phyloP scores from a whole-genome alignment of 2,329 filamentous ascomycete species.

The Ustilaginoidea virens region DNA sequence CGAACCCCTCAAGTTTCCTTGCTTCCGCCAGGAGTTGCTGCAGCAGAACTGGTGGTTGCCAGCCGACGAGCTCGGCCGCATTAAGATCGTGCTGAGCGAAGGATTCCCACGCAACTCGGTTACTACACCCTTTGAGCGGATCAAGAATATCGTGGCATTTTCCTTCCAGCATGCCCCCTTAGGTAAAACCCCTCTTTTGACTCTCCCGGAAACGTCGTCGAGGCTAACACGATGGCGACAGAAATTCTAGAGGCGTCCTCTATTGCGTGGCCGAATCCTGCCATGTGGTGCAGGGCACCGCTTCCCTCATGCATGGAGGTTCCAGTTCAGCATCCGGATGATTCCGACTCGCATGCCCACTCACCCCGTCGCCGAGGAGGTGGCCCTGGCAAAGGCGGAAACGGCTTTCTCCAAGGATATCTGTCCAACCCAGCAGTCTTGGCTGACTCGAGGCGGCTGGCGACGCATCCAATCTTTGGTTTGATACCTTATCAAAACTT shows the following conservation, averaged over 20 bases:
- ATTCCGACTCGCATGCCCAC: slow-evolving; percentile 44
- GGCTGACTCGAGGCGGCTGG: slow-evolving; percentile 2
- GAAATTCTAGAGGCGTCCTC: slow-evolving; percentile 57
- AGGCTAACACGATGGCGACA: slow-evolving; percentile 6
- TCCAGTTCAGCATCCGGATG: slow-evolving; percentile 25
- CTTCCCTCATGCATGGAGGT: slow-evolving; percentile 25
- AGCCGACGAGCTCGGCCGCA: slow-evolving; percentile 54
- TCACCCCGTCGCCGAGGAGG: slow-evolving; percentile 34
- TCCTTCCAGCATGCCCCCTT: slow-evolving; percentile 75
- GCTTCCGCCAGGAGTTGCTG: slow-evolving; percentile 54
- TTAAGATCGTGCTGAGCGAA: slow-evolving; percentile 64
- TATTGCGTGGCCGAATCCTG: slow-evolving; percentile 67
- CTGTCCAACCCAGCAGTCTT: background rate
- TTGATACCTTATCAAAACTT: background rate
- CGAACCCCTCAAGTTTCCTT: slow-evolving; percentile 53
- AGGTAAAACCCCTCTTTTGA: slow-evolving; percentile 29
- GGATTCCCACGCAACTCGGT: slow-evolving; percentile 43
- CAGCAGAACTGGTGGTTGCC: slow-evolving; percentile 58
- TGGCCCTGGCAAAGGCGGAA: background rate
- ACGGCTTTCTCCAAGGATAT: background rate
- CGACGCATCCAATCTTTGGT: slow-evolving; percentile 5
- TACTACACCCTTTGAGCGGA: slow-evolving; percentile 42
- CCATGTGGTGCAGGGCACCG: slow-evolving; percentile 46
- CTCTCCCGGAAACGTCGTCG: background rate
- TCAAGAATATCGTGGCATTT: slow-evolving; percentile 62